Conservation (phyloP, 345 rosid genomes). For the Pseudoturritis turrita region DNA sequence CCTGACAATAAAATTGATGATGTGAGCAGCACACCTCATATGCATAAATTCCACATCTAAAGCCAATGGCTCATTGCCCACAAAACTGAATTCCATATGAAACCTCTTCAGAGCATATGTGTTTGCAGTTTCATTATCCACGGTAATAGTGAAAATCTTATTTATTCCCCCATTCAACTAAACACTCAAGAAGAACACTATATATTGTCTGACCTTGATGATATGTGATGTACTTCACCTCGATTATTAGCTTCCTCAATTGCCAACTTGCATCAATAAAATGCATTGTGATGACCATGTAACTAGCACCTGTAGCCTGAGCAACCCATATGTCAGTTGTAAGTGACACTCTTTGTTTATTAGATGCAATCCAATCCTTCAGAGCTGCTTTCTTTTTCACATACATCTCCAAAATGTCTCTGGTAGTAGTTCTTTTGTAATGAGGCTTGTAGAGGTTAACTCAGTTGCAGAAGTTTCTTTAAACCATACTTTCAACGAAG, state of each 20-base stretch:
- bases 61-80: too few species aligned
- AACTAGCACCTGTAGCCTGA: background rate
- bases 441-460: background rate
- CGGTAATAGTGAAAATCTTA: background rate
- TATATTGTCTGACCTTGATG: too few species aligned
- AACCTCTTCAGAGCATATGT: background rate
- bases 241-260: too few species aligned
- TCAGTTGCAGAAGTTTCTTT: too few species aligned
- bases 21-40: too few species aligned
- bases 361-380: background rate
- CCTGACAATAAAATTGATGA: too few species aligned
- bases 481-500: background rate
- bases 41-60: too few species aligned
- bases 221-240: too few species aligned
- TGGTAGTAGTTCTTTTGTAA: background rate
- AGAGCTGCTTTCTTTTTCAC: background rate
- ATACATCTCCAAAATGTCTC: background rate
- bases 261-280: background rate
- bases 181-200: background rate
- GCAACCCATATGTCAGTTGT: background rate
- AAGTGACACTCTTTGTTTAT: background rate
- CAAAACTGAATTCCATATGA: background rate
- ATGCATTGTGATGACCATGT: too few species aligned
- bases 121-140: background rate
- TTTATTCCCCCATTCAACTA: background rate